phyloP scores from a whole-genome alignment of 2,329 filamentous ascomycete genomes.

The Aschersonia sp. region DNA sequence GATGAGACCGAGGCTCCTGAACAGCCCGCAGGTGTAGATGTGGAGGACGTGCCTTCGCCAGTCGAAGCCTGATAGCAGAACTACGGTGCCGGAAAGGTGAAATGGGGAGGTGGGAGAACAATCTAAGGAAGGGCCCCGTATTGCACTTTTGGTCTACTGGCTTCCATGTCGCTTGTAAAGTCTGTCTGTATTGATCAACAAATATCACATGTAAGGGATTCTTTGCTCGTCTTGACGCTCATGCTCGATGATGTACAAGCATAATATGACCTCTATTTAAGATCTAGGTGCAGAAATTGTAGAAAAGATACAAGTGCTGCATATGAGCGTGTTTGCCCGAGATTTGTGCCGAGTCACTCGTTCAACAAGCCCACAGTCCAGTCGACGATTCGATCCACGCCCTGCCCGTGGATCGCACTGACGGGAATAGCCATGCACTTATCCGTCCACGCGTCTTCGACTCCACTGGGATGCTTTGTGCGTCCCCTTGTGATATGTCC shows the following conservation, averaged over 20 bases:
- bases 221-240: too few species aligned
- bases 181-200: too few species aligned
- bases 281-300: too few species aligned
- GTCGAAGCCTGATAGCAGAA: constrained; percentile 8
- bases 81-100: background rate
- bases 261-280: too few species aligned
- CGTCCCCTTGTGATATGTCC: constrained; percentile 45
- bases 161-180: too few species aligned
- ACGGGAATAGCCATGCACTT: constrained; percentile 65
- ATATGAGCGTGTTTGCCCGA: too few species aligned
- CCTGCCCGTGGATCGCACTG: constrained; percentile 78
- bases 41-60: constrained; percentile 23
- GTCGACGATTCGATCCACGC: constrained; percentile 60
- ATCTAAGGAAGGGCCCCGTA: background rate
- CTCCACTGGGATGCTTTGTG: constrained; percentile 58
- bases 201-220: too few species aligned
- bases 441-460: constrained; percentile 41
- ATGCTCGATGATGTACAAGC: too few species aligned
- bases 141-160: too few species aligned
- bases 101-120: background rate
- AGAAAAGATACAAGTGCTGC: too few species aligned
- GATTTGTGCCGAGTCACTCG: constrained; percentile 6
- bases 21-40: constrained; percentile 12
- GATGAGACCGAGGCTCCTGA: constrained; percentile 18
- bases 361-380: constrained; percentile 58